Evolutionary conservation across 345 rosid species (phyloP).

Genomic region (Brassica juncea): DNA sequence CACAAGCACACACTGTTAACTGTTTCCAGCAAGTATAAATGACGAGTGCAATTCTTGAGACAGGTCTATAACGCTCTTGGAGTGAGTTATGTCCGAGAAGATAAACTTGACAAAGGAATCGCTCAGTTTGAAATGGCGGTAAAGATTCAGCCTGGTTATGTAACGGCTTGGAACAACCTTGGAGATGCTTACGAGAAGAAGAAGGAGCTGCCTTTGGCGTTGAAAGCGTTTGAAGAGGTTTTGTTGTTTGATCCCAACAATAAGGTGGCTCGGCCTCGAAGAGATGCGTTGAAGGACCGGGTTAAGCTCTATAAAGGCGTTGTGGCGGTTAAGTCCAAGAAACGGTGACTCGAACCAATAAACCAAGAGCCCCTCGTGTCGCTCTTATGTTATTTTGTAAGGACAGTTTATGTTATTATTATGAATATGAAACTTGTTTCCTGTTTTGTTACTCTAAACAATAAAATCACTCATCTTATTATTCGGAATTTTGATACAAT

Average conservation of each 20-base stretch:
- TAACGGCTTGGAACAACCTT: constrained; percentile 98
- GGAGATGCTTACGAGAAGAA: constrained; percentile 97
- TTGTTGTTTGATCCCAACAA: constrained; percentile 89
- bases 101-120: constrained; percentile 84
- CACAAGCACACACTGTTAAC: neutral
- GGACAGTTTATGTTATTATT: constrained; percentile 25
- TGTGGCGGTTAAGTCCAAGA: constrained; percentile 73
- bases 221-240: constrained; percentile 94
- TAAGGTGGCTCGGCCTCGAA: constrained; percentile 77
- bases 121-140: constrained; percentile 81
- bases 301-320: constrained; percentile 79
- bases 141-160: constrained; percentile 91
- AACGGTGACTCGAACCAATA: constrained; percentile 45
- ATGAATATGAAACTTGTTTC: constrained; percentile 23
- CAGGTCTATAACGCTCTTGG: constrained; percentile 70
- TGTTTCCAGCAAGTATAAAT: neutral
- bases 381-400: neutral
- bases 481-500: constrained; percentile 15
- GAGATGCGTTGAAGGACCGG: constrained; percentile 71
- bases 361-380: neutral
- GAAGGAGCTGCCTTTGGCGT: constrained; percentile 69
- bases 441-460: neutral
- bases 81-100: constrained; percentile 73
- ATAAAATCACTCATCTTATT: constrained; percentile 34
- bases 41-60: neutral